Base-by-base conservation (phyloP, 495 filamentous ascomycete species). In the Penicillium roqueforti region DNA sequence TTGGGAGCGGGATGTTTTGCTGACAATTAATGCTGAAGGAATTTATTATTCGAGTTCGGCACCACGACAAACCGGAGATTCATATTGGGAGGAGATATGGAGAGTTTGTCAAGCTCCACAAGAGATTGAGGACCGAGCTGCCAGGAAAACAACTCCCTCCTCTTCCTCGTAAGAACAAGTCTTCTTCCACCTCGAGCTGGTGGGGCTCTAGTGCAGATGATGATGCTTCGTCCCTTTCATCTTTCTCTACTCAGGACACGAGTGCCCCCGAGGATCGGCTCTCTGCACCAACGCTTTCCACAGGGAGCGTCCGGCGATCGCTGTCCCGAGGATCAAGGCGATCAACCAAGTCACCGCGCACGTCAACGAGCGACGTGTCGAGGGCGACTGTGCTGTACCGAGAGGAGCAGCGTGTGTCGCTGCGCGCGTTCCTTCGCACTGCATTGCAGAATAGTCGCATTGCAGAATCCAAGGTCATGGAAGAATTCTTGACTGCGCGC, bases 131-230 rank as follows among this genome's bases (percentile, higher is more conserved):
- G 36, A 83, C 82, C 16, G 93, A 97, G 71, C 77, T 98, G 29
- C 93, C 93, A 0, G 93, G 95, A 22, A 97, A 95, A 59, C 81
- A 95, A 11, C 79, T 98, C 1, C 88, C 93, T 6, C 79, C 90
- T 11, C 76, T 97, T 18, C 93, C 93, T 1, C 83, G 86, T 53
- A 98, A 98, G 75, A 95, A 95, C 70, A 93, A 90, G 69, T 76
- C 82, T 2, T 84, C 87, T 2, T 84, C 87, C 22, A 80, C 81
- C 4, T 77, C 87, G 1, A 72, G 81, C 9, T 76, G 80, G 41
- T 72, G 73, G 37, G 75, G 75, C 20, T 78, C 76, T 19, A 19
- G 29, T 7, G 77, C 73, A 26, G 80, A 86, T 50, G 86, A 88
- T 49, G 84, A 87, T 42, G 87, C 92, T 56, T 78, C 71, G 8